A percentile compares a stretch with the other conserved stretches of the same genome.
Evolutionary conservation across 306 rosid species (phyloP).

Genomic region (Prunus persica): Prunus_persica_NCBIv2 NC_034011.1:21991501-21992000

Average conservation of each 20-base stretch:
- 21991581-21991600: background rate
- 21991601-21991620: background rate
- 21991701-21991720: conserved; percentile 43
- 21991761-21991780: conserved; percentile 44
- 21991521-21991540: background rate
- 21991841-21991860: conserved; percentile 64
- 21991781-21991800: conserved; percentile 39
- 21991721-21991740: conserved; percentile 51
- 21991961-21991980: conserved; percentile 57
- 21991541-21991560: background rate
- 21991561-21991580: background rate
- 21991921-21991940: conserved; percentile 79
- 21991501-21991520: background rate
- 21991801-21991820: conserved; percentile 54
- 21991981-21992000: background rate
- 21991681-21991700: conserved; percentile 49
- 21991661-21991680: conserved; percentile 51
- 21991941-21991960: conserved; percentile 64
- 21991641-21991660: conserved; percentile 37
- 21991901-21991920: conserved; percentile 44
- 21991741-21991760: conserved; percentile 42
- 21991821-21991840: conserved; percentile 61
- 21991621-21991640: background rate
- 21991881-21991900: conserved; percentile 54
- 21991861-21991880: conserved; percentile 80